phyloP scores from a whole-genome alignment of 2,329 filamentous ascomycete species.

The Pseudofabraea citricarpa region DNA sequence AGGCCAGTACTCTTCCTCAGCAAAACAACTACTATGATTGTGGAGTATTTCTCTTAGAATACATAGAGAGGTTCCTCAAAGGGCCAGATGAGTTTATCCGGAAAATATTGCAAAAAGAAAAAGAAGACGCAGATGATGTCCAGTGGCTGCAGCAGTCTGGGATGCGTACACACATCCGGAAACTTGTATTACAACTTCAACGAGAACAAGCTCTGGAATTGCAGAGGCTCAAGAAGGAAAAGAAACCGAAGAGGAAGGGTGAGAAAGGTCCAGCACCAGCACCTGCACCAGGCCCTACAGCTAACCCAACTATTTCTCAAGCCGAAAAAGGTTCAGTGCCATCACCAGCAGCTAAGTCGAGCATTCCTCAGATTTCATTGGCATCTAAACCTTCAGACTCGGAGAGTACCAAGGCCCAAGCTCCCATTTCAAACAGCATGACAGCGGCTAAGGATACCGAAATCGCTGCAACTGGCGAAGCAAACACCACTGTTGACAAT shows the following conservation, averaged over 20 bases:
- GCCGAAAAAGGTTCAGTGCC: background rate
- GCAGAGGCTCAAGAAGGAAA: constrained; percentile 1
- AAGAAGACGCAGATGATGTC: constrained; percentile 46
- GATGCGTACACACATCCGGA: constrained; percentile 62
- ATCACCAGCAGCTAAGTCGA: background rate
- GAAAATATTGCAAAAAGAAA: constrained; percentile 56
- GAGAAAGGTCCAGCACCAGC: background rate
- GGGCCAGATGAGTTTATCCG: constrained; percentile 66
- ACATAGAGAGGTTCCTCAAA: constrained; percentile 75
- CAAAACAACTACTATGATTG: constrained; percentile 88
- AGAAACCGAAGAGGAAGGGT: background rate
- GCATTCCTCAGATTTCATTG: background rate
- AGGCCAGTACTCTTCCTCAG: constrained; percentile 68
- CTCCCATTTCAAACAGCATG: background rate
- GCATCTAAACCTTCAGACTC: background rate
- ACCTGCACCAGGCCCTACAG: background rate
- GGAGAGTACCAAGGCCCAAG: background rate
- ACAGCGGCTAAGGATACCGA: background rate
- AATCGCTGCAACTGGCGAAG: too few species aligned
- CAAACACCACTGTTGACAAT: too few species aligned
- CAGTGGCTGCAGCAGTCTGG: constrained; percentile 42
- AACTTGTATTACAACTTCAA: constrained; percentile 60
- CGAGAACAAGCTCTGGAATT: constrained; percentile 38
- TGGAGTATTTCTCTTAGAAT: constrained; percentile 80
- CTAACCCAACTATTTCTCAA: background rate